phyloP scores from a whole-genome alignment of 1,284 basidiomycete genomes.

The Jaminaea rosea region DNA sequence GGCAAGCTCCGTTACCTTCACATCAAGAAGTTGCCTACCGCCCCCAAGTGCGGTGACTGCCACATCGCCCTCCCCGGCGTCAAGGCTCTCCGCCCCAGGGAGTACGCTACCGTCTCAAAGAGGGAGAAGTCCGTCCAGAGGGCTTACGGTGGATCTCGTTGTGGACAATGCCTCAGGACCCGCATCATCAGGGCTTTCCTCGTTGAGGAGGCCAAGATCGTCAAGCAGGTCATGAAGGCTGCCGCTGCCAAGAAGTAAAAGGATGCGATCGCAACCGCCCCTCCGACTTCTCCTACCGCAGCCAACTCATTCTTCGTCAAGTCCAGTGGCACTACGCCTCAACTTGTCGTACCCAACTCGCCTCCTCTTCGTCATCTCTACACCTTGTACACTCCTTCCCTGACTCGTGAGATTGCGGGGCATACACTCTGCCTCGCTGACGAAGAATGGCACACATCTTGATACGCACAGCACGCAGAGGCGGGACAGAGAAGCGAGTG shows the following conservation, averaged over 20 bases:
- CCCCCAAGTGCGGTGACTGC: conserved; percentile 70
- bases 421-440: no score
- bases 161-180: conserved; percentile 43
- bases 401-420: no score
- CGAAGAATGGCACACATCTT: no score
- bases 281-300: background rate
- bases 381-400: no score
- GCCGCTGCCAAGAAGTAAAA: conserved; percentile 52
- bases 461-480: no score
- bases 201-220: conserved; percentile 99
- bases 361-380: no score
- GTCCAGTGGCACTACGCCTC: no score
- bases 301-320: no score
- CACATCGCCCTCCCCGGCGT: conserved; percentile 38
- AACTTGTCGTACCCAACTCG: no score
- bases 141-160: conserved; percentile 45
- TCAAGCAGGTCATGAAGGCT: conserved; percentile 97
- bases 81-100: conserved; percentile 43
- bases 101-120: conserved; percentile 42
- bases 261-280: no score
- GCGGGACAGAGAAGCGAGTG: no score
- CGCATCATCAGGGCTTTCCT: conserved; percentile 95
- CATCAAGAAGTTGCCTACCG: conserved; percentile 71
- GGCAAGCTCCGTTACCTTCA: conserved; percentile 85
- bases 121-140: conserved; percentile 43